These are phyloP conservation scores for Trichoderma hamatum DNA, from an alignment of 2,329 filamentous ascomycete species.

Conservation along the genomic window DNA sequence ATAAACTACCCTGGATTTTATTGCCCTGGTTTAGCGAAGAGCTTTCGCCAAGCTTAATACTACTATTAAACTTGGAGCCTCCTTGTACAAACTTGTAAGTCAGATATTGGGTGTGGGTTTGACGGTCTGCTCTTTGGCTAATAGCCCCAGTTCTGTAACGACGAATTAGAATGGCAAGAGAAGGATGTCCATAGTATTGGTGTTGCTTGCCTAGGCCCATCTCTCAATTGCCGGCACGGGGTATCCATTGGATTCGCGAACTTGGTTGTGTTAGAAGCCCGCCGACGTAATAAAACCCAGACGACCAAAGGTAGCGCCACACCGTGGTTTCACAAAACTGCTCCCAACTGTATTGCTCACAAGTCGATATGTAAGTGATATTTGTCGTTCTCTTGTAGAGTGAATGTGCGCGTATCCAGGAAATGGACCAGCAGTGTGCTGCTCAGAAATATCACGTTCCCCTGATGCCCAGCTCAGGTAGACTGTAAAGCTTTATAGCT, in stretches of 20 bases:
- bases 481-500: too few species aligned
- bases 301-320: neutral
- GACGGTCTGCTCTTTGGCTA: neutral
- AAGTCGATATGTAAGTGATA: neutral
- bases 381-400: neutral
- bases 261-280: neutral
- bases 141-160: neutral
- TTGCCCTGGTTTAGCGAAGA: neutral
- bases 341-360: neutral
- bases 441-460: neutral
- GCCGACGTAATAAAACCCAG: neutral
- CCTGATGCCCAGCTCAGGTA: neutral
- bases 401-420: neutral
- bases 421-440: neutral
- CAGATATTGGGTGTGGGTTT: too few species aligned
- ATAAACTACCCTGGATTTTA: neutral
- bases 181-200: neutral
- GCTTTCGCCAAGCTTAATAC: neutral
- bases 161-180: neutral
- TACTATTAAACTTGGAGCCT: neutral
- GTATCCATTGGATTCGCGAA: neutral
- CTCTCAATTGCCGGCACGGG: neutral
- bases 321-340: neutral
- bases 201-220: neutral
- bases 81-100: neutral